Evolutionary conservation across 106 monocot species (phyloP).

Genomic region (Vanilla planifolia): DNA sequence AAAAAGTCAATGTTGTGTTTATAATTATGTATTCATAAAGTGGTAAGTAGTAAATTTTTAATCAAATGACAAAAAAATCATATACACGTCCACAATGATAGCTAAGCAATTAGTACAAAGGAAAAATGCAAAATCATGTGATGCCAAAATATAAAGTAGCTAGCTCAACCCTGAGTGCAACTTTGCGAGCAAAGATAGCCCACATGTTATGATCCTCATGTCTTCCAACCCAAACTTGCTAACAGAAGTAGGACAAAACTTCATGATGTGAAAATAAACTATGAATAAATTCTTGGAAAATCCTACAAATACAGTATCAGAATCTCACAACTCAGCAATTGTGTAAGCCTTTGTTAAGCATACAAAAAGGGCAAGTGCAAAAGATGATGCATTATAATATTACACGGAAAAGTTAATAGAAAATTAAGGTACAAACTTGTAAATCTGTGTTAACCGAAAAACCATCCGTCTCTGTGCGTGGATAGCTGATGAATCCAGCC

Average conservation of each 20-base stretch:
- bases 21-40: too few relatives aligned
- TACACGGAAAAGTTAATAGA: not conserved
- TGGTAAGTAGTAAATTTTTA: too few relatives aligned
- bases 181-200: not conserved
- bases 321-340: not conserved
- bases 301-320: not conserved
- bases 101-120: not conserved
- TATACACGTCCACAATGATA: too few relatives aligned
- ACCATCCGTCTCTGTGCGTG: slow-evolving; percentile 93
- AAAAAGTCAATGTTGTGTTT: too few relatives aligned
- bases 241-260: not conserved
- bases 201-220: not conserved
- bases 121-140: not conserved
- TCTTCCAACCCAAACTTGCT: not conserved
- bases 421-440: slow-evolving; percentile 37
- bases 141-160: not conserved
- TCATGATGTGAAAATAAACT: not conserved
- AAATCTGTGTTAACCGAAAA: slow-evolving; percentile 84
- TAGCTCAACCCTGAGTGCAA: not conserved
- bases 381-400: not conserved
- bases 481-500: slow-evolving; percentile 98
- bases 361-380: not conserved
- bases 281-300: not conserved
- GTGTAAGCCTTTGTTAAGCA: not conserved
- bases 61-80: too few relatives aligned